Percentiles rank a stretch among this genome's conserved stretches.
Conservation (phyloP, 179 eudicot species). For the Silene noctiflora region DNA sequence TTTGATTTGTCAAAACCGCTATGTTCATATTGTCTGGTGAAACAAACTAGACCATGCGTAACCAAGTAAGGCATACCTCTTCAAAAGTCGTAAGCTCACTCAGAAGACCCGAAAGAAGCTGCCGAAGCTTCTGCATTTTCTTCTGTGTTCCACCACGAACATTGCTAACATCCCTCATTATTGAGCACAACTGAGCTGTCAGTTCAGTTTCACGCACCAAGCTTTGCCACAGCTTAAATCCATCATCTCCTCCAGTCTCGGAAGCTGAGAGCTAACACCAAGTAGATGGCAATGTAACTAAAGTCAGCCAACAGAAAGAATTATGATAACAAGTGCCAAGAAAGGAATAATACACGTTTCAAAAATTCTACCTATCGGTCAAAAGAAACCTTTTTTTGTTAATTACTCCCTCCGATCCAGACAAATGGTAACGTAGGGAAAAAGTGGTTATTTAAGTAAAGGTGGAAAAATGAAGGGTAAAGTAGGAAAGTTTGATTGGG, state of each 20-base stretch:
- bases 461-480: too few species aligned
- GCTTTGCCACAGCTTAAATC: constrained; percentile 95
- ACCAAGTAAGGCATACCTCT: constrained; percentile 49
- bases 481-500: too few species aligned
- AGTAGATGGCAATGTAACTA: constrained; percentile 7
- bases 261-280: constrained; percentile 57
- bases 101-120: constrained; percentile 91
- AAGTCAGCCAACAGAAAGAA: background rate
- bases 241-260: constrained; percentile 70
- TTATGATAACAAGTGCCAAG: too few species aligned
- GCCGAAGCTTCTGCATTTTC: constrained; percentile 97
- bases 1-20: background rate
- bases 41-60: background rate
- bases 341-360: too few species aligned
- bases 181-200: constrained; percentile 93
- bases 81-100: constrained; percentile 97
- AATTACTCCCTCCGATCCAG: too few species aligned
- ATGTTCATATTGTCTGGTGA: background rate
- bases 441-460: too few species aligned
- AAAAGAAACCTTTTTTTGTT: background rate
- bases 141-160: constrained; percentile 90
- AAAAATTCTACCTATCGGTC: too few species aligned
- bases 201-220: constrained; percentile 94
- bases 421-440: too few species aligned
- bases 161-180: constrained; percentile 87